phyloP scores from a whole-genome alignment of 2,329 filamentous ascomycete genomes.

The Apiospora rasikravindrae region DNA sequence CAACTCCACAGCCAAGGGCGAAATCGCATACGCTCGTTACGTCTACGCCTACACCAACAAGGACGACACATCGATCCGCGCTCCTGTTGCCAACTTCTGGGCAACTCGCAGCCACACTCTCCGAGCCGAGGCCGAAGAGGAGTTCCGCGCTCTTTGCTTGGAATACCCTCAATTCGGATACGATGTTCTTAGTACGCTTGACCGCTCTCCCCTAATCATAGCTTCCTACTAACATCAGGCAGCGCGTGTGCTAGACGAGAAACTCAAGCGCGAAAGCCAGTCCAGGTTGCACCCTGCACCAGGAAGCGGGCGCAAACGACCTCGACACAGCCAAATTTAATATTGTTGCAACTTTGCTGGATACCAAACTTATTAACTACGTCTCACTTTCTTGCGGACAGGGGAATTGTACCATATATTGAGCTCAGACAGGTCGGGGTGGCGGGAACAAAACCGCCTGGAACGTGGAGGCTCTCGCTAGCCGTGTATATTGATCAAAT shows the following conservation, averaged over 20 bases:
- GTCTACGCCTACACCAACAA: conserved; percentile 78
- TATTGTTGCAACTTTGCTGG: background rate
- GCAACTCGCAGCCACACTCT: conserved; percentile 79
- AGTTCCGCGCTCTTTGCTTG: conserved; percentile 84
- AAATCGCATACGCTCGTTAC: conserved; percentile 90
- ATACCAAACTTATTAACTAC: background rate
- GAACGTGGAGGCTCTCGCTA: background rate
- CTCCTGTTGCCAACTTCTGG: conserved; percentile 90
- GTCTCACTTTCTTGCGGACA: background rate
- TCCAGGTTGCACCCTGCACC: conserved; percentile 61
- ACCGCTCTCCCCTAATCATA: conserved; percentile 22
- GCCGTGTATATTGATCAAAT: background rate
- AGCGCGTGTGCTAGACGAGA: conserved; percentile 70
- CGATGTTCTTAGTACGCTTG: conserved; percentile 78
- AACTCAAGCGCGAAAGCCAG: conserved; percentile 67
- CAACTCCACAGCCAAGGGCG: conserved; percentile 83
- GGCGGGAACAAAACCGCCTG: background rate
- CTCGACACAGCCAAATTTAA: conserved; percentile 55
- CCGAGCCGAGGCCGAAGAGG: conserved; percentile 82
- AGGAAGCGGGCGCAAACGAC: conserved; percentile 60
- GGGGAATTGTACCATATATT: background rate
- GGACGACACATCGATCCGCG: conserved; percentile 76
- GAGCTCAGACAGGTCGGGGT: background rate
- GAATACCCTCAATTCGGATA: conserved; percentile 92
- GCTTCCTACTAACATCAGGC: conserved; percentile 27